Evolutionary conservation across 768 basidiomycete genomes (phyloP), one percentile per base, ranked within the genome.

Genomic region (Lepiota brunneoincarnata): DNA sequence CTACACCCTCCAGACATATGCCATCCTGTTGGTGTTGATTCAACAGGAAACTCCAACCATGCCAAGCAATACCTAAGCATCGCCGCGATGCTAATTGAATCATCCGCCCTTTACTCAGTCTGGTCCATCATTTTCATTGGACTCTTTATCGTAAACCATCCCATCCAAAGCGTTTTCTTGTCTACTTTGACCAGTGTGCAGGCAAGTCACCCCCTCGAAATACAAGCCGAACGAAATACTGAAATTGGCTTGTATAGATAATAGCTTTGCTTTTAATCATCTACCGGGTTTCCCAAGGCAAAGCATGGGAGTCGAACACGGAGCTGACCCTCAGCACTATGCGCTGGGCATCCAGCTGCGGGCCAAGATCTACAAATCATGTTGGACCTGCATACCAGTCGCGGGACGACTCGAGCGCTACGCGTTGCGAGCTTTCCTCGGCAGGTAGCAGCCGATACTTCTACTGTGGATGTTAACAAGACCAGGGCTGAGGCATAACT

Each of bases 61-160:
- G 45, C 45, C 18, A 36, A 7, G 2, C 58, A 55, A 17, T 58
- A 58, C 44, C 39, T 58, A 4, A 55, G 53, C 36, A 47, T 58
- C 6, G 53, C 43, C 2, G 48, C 58, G 36, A 55, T 58, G 41
- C 20, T 58, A n/a, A 39, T 58, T 12, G 58, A 58, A 28, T 58
- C 58, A 2, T 54, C 58, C 11, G 58, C 58, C 3, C 31, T 58
- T 2, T 58, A 50, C 20, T 45, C 58, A 2, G 36, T 58, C 17
- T 58, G 58, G 58, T 44, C 41, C 2, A 58, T 58, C 17, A 55
- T 58, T 18, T 58, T 55, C 24, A 21, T 58, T 6, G 58, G 40
- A 4, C 58, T 58, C 14, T 58, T 51, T 40, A 31, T 51, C 24
- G 38, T 49, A 6, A 58, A 55, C 28, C 40, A 46, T 23, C 58